Conservation (phyloP, 768 basidiomycete genomes). For the Pulveroboletus sp. region DNA sequence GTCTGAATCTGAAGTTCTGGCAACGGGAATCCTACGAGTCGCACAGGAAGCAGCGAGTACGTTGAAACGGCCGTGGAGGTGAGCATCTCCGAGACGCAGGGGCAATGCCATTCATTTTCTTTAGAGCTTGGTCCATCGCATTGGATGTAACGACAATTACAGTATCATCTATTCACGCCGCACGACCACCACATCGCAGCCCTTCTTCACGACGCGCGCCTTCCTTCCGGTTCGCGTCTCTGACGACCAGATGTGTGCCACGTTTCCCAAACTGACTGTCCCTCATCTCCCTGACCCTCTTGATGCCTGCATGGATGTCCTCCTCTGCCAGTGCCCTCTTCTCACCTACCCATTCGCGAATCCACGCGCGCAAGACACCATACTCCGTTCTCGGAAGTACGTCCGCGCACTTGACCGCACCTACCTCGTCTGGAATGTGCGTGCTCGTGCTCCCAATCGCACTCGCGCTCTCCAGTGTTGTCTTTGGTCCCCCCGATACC, state of each 20-base stretch:
- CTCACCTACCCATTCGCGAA: constrained; percentile 54
- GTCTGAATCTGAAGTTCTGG: no score
- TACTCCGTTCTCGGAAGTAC: constrained; percentile 19
- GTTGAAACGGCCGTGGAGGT: no score
- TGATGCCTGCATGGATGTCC: constrained; percentile 31
- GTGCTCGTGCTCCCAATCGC: no score
- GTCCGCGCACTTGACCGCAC: not conserved
- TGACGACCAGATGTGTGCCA: constrained; percentile 4
- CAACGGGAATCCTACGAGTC: no score
- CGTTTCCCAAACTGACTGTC: constrained; percentile 18
- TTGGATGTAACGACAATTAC: no score
- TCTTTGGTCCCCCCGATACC: no score
- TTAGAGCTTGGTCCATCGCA: no score
- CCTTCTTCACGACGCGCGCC: no score
- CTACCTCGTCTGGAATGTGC: not conserved
- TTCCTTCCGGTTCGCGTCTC: not conserved
- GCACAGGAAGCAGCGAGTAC: no score
- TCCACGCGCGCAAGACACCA: constrained; percentile 39
- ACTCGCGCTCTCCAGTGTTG: not conserved
- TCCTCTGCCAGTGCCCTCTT: constrained; percentile 38
- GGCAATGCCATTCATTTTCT: no score
- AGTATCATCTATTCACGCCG: not conserved
- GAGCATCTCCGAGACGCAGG: no score
- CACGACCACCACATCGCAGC: no score
- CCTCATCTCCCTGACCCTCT: constrained; percentile 27